Base-by-base conservation (phyloP, 768 basidiomycete genomes). In the Albatrellus ellisii region DNA sequence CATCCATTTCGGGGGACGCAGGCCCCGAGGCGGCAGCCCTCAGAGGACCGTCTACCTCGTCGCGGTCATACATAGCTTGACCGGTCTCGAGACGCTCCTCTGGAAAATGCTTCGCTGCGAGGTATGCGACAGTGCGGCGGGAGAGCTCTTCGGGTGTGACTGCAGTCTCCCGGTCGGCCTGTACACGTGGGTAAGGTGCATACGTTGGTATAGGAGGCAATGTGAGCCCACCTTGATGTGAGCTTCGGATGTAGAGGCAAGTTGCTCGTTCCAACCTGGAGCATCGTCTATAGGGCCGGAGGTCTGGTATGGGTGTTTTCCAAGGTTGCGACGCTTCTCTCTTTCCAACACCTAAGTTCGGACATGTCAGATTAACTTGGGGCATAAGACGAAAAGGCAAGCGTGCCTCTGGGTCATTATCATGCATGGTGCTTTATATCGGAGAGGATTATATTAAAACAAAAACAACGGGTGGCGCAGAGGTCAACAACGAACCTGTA, bases 191-290 rank as follows among this genome's bases (percentile, higher is more conserved):
- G 15, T 24, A 7, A 1, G 17, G 10, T 20, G 31, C 4, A 26
- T 4, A 15, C 17, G 26, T 6, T 25, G 4, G 28, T 37, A 18
- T 15, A 26, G 20, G 6, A 11, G 22, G 24, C 18, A 36, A 36
- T n/a, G n/a, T n/a, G n/a, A n/a, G n/a, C n/a, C n/a, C n/a, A 72
- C 79, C 69, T 83, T 82, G 35, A 81, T 62, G 14, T 62, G 58
- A 4, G 81, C 80, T 57, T 83, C 80, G 2, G 81, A 81, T 9
- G 65, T 46, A 42, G 66, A 69, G 0, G 80, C 80, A 10, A 83
- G 67, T 20, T 58, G 55, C 49, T 83, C 80, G 46, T 81, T 81
- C 80, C 80, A 83, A 1, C 79, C 80, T 3, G 78, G 79, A 0
- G 79, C 77, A 46, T 71, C 55, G 9, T 65, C 49, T n/a, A 59